Base-by-base conservation (phyloP, 1,284 basidiomycete genomes). In the Austroboletus niveus region DNA sequence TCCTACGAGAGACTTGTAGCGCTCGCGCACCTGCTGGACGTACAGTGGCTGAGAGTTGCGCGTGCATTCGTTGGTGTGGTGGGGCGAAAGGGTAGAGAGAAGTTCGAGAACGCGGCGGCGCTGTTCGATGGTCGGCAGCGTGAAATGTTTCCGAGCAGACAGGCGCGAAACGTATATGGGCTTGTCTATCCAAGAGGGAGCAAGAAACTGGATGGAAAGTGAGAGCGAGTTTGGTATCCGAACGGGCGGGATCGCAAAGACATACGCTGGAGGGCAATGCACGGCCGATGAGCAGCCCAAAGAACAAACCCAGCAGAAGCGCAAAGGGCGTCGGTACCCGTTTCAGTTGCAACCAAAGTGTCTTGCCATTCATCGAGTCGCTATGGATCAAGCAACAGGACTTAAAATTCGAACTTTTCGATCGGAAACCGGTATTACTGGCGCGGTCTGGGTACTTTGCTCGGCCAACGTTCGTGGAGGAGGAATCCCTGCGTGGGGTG, bases 31-130 rank as follows among this genome's bases (percentile, higher is more conserved):
- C 69, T 98, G 94, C 49, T 90, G 80, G 49, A 78, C 76, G 70
- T 97, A 97, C 31, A 92, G 75, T 5, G 85, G 81, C 65, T 96
- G 94, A 5, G 91, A 79, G 59, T 81, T 78, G 32, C 89, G 82
- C 11, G 91, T 92, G 72, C 94, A 98, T 71, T 93, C 88, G 53
- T 86, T 85, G 20, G 94, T 97, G 71, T 97, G 88, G 66, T 95
- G 92, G 0, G 92, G 84, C 0, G 91, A 85, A 45, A 98, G 79
- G 6, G 88, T 87, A 29, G 89, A 88, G 49, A 98, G 78, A 44
- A 97, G 80, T 52, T 93, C 84, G 38, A 97, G 81, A 17, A 97
- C 85, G 44, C 93, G 87, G 43, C 80, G 75, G 14, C 94, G 87
- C 68, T 97, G 92, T 32, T 89, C 84, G 14, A 85, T 63, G 0